Evolutionary conservation across 495 filamentous ascomycete genomes (phyloP).

Genomic region (Penicillium flavigenum): DNA sequence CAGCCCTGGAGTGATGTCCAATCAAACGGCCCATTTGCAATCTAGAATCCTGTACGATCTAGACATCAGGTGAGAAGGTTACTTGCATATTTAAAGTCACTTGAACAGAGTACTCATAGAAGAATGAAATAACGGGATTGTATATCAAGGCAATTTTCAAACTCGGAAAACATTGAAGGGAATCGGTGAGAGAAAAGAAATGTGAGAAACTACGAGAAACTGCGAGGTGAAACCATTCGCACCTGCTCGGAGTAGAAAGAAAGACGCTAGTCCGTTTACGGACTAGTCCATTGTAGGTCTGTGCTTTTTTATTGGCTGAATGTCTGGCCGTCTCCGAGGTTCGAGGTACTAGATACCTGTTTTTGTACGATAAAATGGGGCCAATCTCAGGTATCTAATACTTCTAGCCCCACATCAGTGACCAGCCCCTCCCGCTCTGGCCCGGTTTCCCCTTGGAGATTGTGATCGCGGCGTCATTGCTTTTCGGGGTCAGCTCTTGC

Average conservation of each 20-base stretch:
- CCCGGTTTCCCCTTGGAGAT: constrained; percentile 13
- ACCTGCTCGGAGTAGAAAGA: constrained; percentile 9
- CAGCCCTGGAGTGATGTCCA: not conserved
- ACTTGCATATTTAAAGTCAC: constrained; percentile 4
- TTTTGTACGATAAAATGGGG: not conserved
- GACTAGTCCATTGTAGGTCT: not conserved
- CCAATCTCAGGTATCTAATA: constrained; percentile 3
- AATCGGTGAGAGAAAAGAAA: constrained; percentile 1
- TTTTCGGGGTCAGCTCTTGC: constrained; percentile 12
- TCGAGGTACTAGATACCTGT: constrained; percentile 3
- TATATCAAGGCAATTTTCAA: constrained; percentile 6
- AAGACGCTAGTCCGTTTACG: not conserved
- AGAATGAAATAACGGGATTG: not conserved
- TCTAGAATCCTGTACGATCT: not conserved
- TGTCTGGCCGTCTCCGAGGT: not conserved
- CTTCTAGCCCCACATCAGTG: constrained; percentile 6
- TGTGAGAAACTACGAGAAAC: not conserved
- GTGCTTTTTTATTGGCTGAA: constrained; percentile 4
- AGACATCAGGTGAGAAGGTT: not conserved
- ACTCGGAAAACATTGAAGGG: not conserved
- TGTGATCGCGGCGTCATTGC: constrained; percentile 23
- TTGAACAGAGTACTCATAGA: not conserved
- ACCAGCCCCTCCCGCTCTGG: constrained; percentile 22
- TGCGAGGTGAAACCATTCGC: constrained; percentile 6
- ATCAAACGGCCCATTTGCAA: constrained; percentile 3